A percentile compares a stretch with the other conserved stretches of the same genome.
Evolutionary conservation across 2,329 filamentous ascomycete genomes (phyloP).

Genomic region (Aspergillus aculeatinus): DNA sequence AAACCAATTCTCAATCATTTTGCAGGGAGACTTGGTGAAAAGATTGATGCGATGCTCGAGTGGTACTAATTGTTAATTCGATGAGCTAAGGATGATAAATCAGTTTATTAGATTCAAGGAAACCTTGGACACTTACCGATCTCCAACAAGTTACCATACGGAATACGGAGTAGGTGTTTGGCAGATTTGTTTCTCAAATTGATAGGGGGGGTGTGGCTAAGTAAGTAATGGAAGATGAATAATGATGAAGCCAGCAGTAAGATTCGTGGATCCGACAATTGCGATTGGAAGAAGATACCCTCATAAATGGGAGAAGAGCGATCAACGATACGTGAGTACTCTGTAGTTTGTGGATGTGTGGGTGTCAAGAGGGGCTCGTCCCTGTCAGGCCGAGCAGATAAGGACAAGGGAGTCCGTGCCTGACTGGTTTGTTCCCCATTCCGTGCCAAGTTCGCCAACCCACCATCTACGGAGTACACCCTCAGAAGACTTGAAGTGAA

Average conservation of each 20-base stretch:
- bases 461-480: not conserved
- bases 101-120: not conserved
- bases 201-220: not conserved
- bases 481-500: not conserved
- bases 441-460: not conserved
- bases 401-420: not conserved
- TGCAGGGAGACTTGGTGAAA: not conserved
- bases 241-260: no score
- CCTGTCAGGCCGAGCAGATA: not conserved
- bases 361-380: not conserved
- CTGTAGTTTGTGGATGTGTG: not conserved
- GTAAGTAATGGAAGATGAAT: no score
- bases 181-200: not conserved
- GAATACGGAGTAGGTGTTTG: not conserved
- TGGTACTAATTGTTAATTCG: not conserved
- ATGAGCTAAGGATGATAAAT: not conserved
- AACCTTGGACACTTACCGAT: not conserved
- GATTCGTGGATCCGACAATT: no score
- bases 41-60: not conserved
- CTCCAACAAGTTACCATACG: no score
- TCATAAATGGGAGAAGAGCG: not conserved
- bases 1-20: not conserved
- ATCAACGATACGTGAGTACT: not conserved
- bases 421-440: not conserved
- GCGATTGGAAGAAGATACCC: not conserved